These are phyloP conservation scores for Fragaria iinumae DNA, from an alignment of 306 rosid species.

Conservation along the genomic window DNA sequence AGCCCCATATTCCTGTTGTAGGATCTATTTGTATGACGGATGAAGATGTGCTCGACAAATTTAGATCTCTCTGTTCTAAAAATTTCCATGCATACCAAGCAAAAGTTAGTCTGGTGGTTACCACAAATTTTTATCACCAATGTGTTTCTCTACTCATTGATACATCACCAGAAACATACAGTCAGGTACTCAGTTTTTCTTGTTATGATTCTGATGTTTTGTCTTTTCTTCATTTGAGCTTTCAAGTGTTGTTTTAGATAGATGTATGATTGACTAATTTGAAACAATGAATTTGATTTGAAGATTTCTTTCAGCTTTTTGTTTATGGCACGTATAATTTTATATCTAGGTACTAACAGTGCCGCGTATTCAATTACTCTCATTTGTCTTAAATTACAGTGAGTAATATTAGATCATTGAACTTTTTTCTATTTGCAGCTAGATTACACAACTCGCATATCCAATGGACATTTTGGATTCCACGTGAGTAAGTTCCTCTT, in stretches of 20 bases:
- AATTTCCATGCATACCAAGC: constrained; percentile 45
- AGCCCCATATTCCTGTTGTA: constrained; percentile 74
- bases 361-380: not conserved
- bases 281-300: not conserved
- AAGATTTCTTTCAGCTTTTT: not conserved
- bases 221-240: not conserved
- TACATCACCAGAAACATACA: rapidly evolving
- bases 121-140: not conserved
- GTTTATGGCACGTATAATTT: not conserved
- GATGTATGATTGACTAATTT: too few species aligned
- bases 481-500: not conserved
- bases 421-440: not conserved
- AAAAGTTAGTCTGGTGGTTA: constrained; percentile 36
- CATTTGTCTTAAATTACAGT: not conserved
- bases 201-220: not conserved
- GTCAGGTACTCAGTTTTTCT: not conserved
- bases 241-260: not conserved
- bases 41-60: constrained; percentile 51
- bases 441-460: not conserved
- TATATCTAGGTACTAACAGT: not conserved
- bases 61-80: constrained; percentile 42
- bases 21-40: constrained; percentile 52
- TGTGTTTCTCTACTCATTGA: not conserved
- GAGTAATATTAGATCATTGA: too few species aligned
- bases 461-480: not conserved